Conservation (phyloP, 208 protist genomes). For the Acanthamoeba triangularis region DNA sequence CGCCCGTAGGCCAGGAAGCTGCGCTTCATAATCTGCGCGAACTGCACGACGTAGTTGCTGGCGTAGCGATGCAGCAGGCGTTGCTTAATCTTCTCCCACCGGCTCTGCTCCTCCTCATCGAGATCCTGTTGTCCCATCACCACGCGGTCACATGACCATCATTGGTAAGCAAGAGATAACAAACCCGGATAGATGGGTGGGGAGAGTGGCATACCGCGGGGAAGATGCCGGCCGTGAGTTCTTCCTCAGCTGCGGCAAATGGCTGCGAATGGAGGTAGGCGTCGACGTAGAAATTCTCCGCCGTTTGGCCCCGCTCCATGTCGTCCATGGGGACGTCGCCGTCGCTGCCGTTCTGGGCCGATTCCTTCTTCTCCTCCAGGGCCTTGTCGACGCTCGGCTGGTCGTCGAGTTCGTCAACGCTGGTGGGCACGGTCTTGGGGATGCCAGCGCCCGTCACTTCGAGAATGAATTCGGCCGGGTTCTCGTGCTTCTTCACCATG, state of each 20-base stretch:
- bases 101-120: background rate
- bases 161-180: no score
- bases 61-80: conserved; percentile 5
- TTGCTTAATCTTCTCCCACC: conserved; percentile 21
- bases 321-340: background rate
- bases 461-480: conserved; percentile 71
- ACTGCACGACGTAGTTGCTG: background rate
- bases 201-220: background rate
- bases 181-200: no score
- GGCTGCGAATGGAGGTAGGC: conserved; percentile 10
- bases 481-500: background rate
- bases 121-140: no score
- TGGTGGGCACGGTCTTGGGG: background rate
- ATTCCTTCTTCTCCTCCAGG: background rate
- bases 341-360: no score
- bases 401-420: no score
- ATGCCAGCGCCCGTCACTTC: conserved; percentile 36
- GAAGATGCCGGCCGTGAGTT: background rate
- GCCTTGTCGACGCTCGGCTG: background rate
- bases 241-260: background rate
- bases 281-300: conserved; percentile 20
- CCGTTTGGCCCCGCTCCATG: background rate
- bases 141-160: no score
- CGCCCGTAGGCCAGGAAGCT: background rate
- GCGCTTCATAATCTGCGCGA: background rate